Percentiles rank a stretch among this genome's conserved stretches.
Evolutionary conservation across 345 rosid genomes (phyloP).

Genomic region (Boechera divaricarpa): DNA sequence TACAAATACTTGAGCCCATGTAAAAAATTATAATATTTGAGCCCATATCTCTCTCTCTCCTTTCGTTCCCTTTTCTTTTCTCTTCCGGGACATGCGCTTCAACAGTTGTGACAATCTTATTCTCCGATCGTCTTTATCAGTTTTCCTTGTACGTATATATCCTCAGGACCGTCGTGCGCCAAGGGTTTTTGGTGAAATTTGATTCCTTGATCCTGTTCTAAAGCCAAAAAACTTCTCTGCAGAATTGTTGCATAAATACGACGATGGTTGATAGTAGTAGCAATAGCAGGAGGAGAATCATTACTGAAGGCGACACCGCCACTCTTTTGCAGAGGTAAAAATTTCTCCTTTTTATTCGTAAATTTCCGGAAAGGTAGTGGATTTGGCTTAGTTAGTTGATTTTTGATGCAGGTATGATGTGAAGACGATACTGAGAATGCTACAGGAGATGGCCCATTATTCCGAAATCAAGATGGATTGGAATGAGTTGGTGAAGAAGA

Average conservation of each 20-base stretch:
- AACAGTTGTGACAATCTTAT: background rate
- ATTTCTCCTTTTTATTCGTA: background rate
- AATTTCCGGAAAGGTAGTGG: background rate
- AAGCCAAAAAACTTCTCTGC: background rate
- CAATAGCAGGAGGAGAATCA: slow-evolving; percentile 50
- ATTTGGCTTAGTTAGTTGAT: background rate
- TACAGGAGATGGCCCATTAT: slow-evolving; percentile 62
- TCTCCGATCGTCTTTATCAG: slow-evolving; percentile 26
- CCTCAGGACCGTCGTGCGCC: background rate
- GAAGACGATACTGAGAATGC: slow-evolving; percentile 56
- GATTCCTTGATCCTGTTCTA: slow-evolving; percentile 1
- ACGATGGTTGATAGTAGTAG: slow-evolving; percentile 54
- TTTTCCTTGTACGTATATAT: too few relatives aligned
- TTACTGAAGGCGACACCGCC: slow-evolving; percentile 69
- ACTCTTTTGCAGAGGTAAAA: slow-evolving; percentile 67
- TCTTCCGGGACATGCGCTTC: slow-evolving; percentile 9
- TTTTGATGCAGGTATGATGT: slow-evolving; percentile 55
- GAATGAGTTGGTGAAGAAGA: slow-evolving; percentile 62
- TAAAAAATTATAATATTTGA: too few relatives aligned
- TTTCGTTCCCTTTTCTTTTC: background rate
- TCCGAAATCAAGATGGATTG: slow-evolving; percentile 58
- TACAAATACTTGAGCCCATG: too few relatives aligned
- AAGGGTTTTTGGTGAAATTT: slow-evolving; percentile 29
- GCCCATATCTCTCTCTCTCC: too few relatives aligned
- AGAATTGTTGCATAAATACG: slow-evolving; percentile 9